Evolutionary conservation across 805 yeast genomes (phyloP), one percentile per base, ranked within the genome.

Genomic region (Kodamaea kakaduensis): DNA sequence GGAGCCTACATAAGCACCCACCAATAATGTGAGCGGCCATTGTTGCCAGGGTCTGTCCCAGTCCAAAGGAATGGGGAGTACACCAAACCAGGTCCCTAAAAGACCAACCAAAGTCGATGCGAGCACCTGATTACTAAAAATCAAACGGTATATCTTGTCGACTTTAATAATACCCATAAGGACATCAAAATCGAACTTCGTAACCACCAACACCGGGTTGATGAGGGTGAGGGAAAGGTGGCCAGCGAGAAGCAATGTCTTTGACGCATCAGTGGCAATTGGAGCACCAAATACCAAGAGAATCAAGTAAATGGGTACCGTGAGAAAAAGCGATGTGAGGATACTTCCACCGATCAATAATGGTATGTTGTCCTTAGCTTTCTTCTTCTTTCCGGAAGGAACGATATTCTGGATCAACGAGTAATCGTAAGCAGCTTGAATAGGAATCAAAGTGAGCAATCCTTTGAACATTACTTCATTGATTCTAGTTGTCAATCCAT

Each of bases 21-120:
- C 69, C 9, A 90, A 65, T 27, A 90, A 69, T 0, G 97, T 90
- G 36, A 87, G 75, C 5, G 98, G 98, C 94, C 96, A 90, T 35
- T 69, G 73, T 59, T 90, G 98, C 98, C 98, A 90, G 17, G 83
- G 85, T 49, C 97, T 72, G 56, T 90, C 98, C 98, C 98, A 90
- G 58, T 90, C 98, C 40, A 93, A 68, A 0, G 97, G 97, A 40
- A 93, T 88, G 1, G 95, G 97, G 23, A 85, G 58, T 3, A 90
- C 96, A 10, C 97, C 97, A 1, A 87, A 46, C 97, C 97, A 90
- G 5, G 89, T 78, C 1, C 96, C 96, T 8, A 82, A 40, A 1
- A 61, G 26, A 2, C 53, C 47, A 27, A 51, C 36, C n/a, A 61
- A 47, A 14, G 55, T 40, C 12, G 60, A 44, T 6, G 56, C 46